phyloP scores from a whole-genome alignment of 768 basidiomycete genomes.

The Leccinum sublutescens region DNA sequence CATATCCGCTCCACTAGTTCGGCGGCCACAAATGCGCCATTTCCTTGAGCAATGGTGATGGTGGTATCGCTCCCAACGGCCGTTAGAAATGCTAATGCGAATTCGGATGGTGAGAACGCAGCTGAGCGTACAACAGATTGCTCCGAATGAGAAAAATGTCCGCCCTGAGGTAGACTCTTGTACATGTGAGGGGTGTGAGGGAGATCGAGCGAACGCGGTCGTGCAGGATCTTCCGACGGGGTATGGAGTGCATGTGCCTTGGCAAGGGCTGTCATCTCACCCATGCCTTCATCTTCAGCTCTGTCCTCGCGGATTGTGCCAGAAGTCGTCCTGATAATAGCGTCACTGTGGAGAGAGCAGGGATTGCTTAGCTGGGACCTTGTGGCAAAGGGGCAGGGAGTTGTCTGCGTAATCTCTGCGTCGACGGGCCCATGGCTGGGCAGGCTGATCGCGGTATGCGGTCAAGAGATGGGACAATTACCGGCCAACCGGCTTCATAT shows the following conservation, averaged over 20 bases:
- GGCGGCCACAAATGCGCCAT: constrained; percentile 74
- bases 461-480: constrained; percentile 6
- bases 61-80: constrained; percentile 43
- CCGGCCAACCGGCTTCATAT: constrained; percentile 17
- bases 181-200: constrained; percentile 81
- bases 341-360: no score
- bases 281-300: no score
- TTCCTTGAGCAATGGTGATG: constrained; percentile 53
- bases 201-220: constrained; percentile 72
- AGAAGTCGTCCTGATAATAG: no score
- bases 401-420: constrained; percentile 16
- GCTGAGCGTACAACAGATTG: constrained; percentile 50
- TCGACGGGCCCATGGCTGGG: constrained; percentile 34
- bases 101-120: constrained; percentile 54
- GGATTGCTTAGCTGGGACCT: no score
- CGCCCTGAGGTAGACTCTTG: constrained; percentile 88
- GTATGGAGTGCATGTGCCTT: constrained; percentile 54
- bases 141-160: constrained; percentile 72
- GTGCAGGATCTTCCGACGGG: constrained; percentile 45
- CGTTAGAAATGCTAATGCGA: constrained; percentile 45
- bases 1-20: constrained; percentile 64
- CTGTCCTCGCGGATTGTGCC: no score
- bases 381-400: not conserved
- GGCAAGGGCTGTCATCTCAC: constrained; percentile 59
- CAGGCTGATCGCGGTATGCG: constrained; percentile 25